Conservation (phyloP, 805 yeast species). For the Ogataea philodendri region DNA sequence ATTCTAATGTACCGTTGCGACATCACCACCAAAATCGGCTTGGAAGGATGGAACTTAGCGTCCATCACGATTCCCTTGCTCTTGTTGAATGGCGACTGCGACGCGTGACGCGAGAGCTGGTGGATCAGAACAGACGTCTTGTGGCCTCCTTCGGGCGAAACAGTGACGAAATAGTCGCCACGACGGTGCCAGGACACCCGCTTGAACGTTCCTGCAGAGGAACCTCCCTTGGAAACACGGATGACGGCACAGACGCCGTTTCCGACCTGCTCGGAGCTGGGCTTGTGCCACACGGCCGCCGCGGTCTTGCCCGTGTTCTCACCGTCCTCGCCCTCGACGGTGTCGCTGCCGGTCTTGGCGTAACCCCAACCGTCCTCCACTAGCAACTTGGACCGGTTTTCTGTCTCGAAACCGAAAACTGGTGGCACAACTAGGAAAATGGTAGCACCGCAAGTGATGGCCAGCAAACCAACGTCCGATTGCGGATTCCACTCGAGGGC, state of each 20-base stretch:
- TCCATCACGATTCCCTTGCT: slow-evolving; percentile 93
- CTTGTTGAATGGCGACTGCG: slow-evolving; percentile 94
- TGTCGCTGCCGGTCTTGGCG: slow-evolving; percentile 41
- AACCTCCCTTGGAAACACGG: slow-evolving; percentile 43
- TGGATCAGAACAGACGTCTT: slow-evolving; percentile 83
- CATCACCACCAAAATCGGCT: slow-evolving; percentile 90
- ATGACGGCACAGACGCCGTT: slow-evolving; percentile 74
- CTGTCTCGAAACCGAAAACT: slow-evolving; percentile 82
- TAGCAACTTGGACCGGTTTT: slow-evolving; percentile 72
- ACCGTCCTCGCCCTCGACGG: slow-evolving; percentile 25
- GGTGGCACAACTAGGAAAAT: slow-evolving; percentile 85
- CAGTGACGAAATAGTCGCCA: slow-evolving; percentile 95
- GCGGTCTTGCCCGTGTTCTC: slow-evolving; percentile 39
- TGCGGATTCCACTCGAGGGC: slow-evolving; percentile 89
- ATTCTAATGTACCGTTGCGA: slow-evolving; percentile 90
- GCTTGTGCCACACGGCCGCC: slow-evolving; percentile 81
- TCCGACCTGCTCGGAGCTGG: slow-evolving; percentile 56
- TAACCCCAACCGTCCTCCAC: slow-evolving; percentile 92
- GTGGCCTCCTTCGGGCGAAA: slow-evolving; percentile 90
- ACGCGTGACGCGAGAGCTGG: slow-evolving; percentile 88
- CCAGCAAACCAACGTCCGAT: slow-evolving; percentile 67
- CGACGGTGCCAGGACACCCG: slow-evolving; percentile 92
- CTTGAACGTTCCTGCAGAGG: slow-evolving; percentile 62
- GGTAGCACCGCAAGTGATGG: slow-evolving; percentile 79
- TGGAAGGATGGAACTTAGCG: slow-evolving; percentile 95